Conservation (phyloP, 1,284 basidiomycete genomes). For the Malassezia sympodialis region DNA sequence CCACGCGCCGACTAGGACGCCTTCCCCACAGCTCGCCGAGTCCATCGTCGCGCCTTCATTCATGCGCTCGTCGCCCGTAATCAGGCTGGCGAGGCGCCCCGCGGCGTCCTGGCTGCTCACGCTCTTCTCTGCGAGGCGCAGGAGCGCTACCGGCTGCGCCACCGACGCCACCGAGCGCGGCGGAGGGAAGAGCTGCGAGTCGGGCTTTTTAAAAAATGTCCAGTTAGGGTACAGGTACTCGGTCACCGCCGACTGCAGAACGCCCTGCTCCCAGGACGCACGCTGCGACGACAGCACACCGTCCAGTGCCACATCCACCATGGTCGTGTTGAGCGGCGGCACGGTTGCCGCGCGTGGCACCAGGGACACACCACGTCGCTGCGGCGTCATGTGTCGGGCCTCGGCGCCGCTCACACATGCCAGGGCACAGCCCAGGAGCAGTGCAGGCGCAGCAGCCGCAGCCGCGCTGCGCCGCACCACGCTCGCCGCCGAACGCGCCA, state of each 20-base stretch:
- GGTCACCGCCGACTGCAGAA: constrained; percentile 34
- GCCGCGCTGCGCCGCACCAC: neutral
- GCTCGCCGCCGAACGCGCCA: neutral
- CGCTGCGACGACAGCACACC: constrained; percentile 33
- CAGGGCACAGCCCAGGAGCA: constrained; percentile 1
- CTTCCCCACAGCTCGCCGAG: constrained; percentile 32
- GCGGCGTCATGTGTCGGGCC: neutral
- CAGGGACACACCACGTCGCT: neutral
- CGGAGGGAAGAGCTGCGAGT: neutral
- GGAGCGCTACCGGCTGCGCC: constrained; percentile 19
- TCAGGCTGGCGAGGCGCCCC: constrained; percentile 33
- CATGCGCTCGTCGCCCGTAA: constrained; percentile 37
- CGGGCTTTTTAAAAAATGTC: constrained; percentile 24
- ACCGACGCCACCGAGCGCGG: neutral
- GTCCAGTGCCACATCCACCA: constrained; percentile 26
- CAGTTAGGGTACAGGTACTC: constrained; percentile 32
- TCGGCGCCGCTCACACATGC: neutral
- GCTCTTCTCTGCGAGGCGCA: constrained; percentile 32
- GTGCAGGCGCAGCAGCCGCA: neutral
- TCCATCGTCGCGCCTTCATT: constrained; percentile 33
- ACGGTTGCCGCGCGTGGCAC: neutral
- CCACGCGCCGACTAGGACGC: constrained; percentile 37
- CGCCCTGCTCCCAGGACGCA: constrained; percentile 45
- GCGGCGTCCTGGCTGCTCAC: constrained; percentile 25
- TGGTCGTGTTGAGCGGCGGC: constrained; percentile 24